Conservation (phyloP, 371 early-diverging fungal genomes). For the Circinella umbellata region DNA sequence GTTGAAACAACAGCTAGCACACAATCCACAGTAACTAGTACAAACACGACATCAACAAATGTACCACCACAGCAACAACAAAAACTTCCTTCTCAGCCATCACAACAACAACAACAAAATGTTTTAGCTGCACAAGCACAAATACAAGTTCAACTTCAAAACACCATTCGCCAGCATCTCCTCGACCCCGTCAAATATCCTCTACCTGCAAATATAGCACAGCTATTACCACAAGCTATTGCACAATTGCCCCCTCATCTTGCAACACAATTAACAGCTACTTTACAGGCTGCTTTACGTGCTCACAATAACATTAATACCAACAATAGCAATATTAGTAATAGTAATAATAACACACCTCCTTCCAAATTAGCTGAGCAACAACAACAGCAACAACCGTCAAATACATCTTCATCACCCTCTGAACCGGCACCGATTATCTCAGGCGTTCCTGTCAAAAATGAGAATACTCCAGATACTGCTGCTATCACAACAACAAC, state of each 20-base stretch:
- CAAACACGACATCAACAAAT: not conserved
- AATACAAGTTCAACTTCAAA: constrained; percentile 42
- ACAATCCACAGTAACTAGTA: not conserved
- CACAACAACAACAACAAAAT: not conserved
- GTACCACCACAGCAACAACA: not conserved
- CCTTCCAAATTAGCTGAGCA: not conserved
- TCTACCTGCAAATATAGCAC: constrained; percentile 42
- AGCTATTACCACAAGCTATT: constrained; percentile 47
- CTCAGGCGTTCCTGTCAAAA: not conserved
- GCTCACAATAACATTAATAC: constrained; percentile 10
- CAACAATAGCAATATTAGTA: not conserved
- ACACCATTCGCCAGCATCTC: constrained; percentile 47
- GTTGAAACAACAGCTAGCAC: not conserved
- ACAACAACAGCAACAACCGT: not conserved
- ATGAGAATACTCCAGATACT: not conserved
- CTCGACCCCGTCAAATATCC: constrained; percentile 47
- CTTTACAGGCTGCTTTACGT: constrained; percentile 35
- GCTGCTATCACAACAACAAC: not conserved
- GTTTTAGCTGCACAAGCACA: constrained; percentile 18
- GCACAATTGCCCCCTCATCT: constrained; percentile 48
- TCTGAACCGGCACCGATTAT: not conserved
- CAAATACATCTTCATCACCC: not conserved
- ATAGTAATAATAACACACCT: not conserved
- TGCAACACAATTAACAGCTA: constrained; percentile 39
- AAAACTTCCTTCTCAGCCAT: not conserved